These are phyloP conservation scores for Lachancea waltii DNA, from an alignment of 805 yeast species.

Conservation along the genomic window DNA sequence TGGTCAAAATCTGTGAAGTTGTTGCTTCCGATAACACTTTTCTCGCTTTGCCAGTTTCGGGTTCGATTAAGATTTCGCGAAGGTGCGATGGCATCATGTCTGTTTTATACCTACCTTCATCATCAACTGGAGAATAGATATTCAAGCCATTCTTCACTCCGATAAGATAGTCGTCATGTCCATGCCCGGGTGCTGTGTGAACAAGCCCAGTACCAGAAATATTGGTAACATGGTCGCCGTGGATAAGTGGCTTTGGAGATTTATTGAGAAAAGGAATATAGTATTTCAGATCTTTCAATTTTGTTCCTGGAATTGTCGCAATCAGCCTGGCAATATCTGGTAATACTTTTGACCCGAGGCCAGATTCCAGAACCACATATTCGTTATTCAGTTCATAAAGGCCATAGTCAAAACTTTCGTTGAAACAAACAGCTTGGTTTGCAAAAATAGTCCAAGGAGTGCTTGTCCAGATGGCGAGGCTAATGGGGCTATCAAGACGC, in stretches of 20 bases:
- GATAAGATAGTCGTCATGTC: conserved; percentile 80
- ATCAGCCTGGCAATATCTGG: conserved; percentile 11
- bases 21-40: conserved; percentile 57
- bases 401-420: conserved; percentile 53
- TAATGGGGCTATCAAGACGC: conserved; percentile 12
- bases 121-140: conserved; percentile 74
- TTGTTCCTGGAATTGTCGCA: conserved; percentile 34
- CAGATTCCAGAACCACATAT: conserved; percentile 49
- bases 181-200: conserved; percentile 97
- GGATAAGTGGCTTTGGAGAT: conserved; percentile 51
- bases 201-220: conserved; percentile 91
- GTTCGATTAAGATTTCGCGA: conserved; percentile 13
- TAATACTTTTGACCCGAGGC: conserved; percentile 37
- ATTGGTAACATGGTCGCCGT: conserved; percentile 76
- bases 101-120: conserved; percentile 56
- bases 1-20: conserved; percentile 38
- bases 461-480: conserved; percentile 84
- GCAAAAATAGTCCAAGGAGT: conserved; percentile 97
- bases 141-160: conserved; percentile 52
- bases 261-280: conserved; percentile 45
- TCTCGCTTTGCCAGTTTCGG: conserved; percentile 34
- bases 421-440: conserved; percentile 74
- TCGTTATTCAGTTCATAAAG: conserved; percentile 38
- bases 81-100: conserved; percentile 35
- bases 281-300: conserved; percentile 41